Evolutionary conservation across 345 rosid genomes (phyloP).

Genomic region (Trapa bicornis): DNA sequence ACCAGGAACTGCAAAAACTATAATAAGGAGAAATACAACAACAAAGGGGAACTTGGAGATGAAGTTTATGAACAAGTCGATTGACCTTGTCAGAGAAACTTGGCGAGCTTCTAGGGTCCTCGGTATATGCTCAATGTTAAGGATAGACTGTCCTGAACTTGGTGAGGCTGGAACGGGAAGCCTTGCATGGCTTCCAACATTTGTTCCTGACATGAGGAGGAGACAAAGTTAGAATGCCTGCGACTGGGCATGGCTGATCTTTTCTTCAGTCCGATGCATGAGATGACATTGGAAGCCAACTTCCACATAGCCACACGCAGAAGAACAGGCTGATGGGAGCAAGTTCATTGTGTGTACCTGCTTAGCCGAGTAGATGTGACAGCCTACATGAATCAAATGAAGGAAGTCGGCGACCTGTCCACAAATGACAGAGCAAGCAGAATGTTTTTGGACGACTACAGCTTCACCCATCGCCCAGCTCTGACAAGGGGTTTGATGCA

Average conservation of each 20-base stretch:
- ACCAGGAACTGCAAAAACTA: constrained; percentile 27
- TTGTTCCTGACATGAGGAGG: constrained; percentile 15
- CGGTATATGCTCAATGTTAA: neutral
- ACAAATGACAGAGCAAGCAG: neutral
- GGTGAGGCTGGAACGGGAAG: neutral
- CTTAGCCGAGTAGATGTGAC: neutral
- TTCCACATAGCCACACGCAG: constrained; percentile 12
- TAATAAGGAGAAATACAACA: constrained; percentile 26
- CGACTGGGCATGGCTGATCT: constrained; percentile 12
- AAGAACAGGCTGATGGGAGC: neutral
- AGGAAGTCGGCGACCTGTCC: neutral
- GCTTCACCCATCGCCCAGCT: neutral
- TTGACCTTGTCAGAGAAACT: constrained; percentile 20
- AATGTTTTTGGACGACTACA: neutral
- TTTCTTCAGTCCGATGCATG: constrained; percentile 15
- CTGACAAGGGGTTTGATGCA: neutral
- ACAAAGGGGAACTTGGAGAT: constrained; percentile 31
- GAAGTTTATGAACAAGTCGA: constrained; percentile 25
- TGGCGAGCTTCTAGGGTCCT: constrained; percentile 12
- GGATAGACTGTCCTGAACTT: neutral
- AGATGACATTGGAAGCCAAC: constrained; percentile 14
- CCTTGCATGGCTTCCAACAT: constrained; percentile 8
- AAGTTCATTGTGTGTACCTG: neutral
- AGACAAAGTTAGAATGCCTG: constrained; percentile 17
- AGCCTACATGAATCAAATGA: neutral